These are phyloP conservation scores for Grifola frondosa DNA, from an alignment of 1,284 basidiomycete genomes.

Conservation along the genomic window DNA sequence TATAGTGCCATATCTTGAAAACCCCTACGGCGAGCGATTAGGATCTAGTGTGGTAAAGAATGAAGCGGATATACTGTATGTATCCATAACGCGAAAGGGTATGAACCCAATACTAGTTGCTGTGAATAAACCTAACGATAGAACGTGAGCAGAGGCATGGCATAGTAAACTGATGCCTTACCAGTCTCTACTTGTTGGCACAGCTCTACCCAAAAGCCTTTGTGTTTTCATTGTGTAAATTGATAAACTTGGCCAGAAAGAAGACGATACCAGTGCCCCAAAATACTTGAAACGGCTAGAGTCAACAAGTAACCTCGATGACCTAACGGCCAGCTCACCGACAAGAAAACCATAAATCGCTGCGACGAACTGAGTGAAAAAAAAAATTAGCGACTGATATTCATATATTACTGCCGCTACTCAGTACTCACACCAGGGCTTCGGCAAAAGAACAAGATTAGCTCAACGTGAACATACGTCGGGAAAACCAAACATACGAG, in stretches of 20 bases:
- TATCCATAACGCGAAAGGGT: conserved; percentile 75
- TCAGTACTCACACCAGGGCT: no score
- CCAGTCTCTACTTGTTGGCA: conserved; percentile 79
- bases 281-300: conserved; percentile 46
- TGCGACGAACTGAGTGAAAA: conserved; percentile 54
- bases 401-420: no score
- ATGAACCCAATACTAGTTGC: conserved; percentile 75
- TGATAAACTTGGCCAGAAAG: conserved; percentile 70
- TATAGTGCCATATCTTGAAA: conserved; percentile 72
- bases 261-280: conserved; percentile 80
- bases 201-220: conserved; percentile 78
- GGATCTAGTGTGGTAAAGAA: background rate
- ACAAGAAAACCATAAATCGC: conserved; percentile 81
- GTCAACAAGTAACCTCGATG: background rate
- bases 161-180: conserved; percentile 22
- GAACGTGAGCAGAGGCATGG: background rate
- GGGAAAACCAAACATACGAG: conserved; percentile 48
- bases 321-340: conserved; percentile 39
- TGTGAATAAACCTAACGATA: conserved; percentile 66
- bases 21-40: conserved; percentile 48
- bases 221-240: conserved; percentile 60
- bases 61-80: conserved; percentile 58
- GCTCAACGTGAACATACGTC: background rate
- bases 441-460: background rate
- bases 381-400: no score